Evolutionary conservation across 805 yeast genomes (phyloP), one percentile per base, ranked within the genome.

Genomic region (Teunomyces tritomae): DNA sequence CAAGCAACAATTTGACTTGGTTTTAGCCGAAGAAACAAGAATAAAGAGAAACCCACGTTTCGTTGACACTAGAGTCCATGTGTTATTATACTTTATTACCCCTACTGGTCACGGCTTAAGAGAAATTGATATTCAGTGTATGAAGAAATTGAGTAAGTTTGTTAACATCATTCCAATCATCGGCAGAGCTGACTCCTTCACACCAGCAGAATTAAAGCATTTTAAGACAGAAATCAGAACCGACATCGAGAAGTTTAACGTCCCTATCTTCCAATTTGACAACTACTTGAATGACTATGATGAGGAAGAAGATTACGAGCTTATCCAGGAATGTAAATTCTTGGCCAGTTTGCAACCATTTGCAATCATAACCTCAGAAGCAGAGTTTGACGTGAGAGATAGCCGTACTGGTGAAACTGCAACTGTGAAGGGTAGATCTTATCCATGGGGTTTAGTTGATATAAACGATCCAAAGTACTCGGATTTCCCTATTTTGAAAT

Each of bases 141-240:
- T 91, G 85, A 80, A 74, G 55, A 73, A 77, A 41, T 73, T 91
- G 44, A 79, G 91, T 11, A 74, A 79, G 20, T 80, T 83, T 54
- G 96, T 87, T 16, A 91, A 91, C 67, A 77, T 92, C 24, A 80
- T 91, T 39, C 96, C 97, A 1, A 83, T 90, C 24, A 79, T 91
- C 49, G 80, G 87, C 32, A 85, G 87, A 58, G 83, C 96, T 2
- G 97, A 91, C 63, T 75, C 89, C 1, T 73, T 89, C 55, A 88
- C 96, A 0, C 75, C 74, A 17, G 63, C 76, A 2, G 97, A 91
- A 64, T 71, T 87, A 56, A 58, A 59, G 39, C 67, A 64, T 33
- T 87, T 86, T 66, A 86, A 85, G 62, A 69, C 76, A 55, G 82
- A 78, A 51, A 75, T 87, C 52, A 66, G 73, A 57, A 67, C 70